Evolutionary conservation across 1,284 basidiomycete genomes (phyloP), one percentile per base, ranked within the genome.

Genomic region (Apiotrichum mycotoxinovorans): DNA sequence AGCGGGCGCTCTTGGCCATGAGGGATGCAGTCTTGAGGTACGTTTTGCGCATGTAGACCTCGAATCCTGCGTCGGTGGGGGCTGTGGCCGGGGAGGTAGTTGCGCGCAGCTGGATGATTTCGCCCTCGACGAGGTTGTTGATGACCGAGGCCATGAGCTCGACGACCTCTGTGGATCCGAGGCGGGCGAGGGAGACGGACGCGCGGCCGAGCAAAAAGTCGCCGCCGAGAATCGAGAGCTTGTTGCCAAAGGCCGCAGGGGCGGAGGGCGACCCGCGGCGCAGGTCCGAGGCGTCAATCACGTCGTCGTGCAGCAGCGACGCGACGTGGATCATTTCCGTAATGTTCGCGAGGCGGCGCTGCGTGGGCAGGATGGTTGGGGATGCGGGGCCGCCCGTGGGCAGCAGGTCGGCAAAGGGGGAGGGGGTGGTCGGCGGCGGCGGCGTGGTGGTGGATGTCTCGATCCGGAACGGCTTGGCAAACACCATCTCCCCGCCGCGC

Each of bases 241-340:
- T 98, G 82, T 95, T 97, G n/a, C 91, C 92, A 68, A 95, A 95
- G 11, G 85, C 85, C 10, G 85, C 82, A 0, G 94, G 96, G 0
- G 92, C 92, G 15, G 88, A 90, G 4, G 91, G 84, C 0, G 83
- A 83, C 7, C 89, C 87, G 2, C 95, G 83, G 1, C 95, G 87
- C 2, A 93, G 83, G 17, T 85, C 80, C 0, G 94, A 91, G 57
- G 82, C 82, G 80, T 98, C 95, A 61, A 93, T 87, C 50, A 98
- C 93, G 68, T 92, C 90, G 82, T 99, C 93, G 73, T 98, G 96
- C 18, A 99, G 80, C 9, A 96, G 82, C 1, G 91, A 95, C 30
- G 96, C 95, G 62, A 97, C 91, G 73, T 98, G 94, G 61, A 99
- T 92, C 92, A 98, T 97, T 76, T 99, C 96, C 50, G 92, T 88